These are phyloP conservation scores for Talaromyces stipitatus DNA, from an alignment of 495 filamentous ascomycete species.

Conservation along the genomic window DNA sequence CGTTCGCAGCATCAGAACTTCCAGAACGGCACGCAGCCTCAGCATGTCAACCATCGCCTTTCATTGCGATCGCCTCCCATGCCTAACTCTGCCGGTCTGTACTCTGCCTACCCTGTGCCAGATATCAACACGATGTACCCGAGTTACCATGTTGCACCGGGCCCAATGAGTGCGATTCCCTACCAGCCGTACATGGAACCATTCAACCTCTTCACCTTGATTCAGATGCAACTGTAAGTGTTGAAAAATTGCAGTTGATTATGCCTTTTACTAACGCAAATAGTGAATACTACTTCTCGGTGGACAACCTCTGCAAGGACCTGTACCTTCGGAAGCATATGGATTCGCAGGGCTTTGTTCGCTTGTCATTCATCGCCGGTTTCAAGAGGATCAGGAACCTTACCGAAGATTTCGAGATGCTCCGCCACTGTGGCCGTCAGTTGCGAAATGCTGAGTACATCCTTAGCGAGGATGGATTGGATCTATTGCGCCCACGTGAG, in stretches of 20 bases:
- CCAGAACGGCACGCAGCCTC: constrained; percentile 26
- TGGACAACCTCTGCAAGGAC: constrained; percentile 95
- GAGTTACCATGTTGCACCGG: constrained; percentile 48
- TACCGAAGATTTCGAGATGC: constrained; percentile 61
- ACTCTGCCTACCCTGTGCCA: constrained; percentile 29
- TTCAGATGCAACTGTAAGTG: constrained; percentile 61
- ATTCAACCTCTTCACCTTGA: constrained; percentile 46
- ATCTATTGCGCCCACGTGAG: constrained; percentile 69
- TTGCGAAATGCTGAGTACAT: constrained; percentile 65
- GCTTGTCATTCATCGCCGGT: constrained; percentile 60
- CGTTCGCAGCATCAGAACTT: constrained; percentile 23
- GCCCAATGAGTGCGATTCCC: constrained; percentile 53
- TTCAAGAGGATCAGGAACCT: constrained; percentile 81
- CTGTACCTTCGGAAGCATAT: constrained; percentile 81
- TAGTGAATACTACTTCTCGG: constrained; percentile 89
- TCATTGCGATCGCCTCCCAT: constrained; percentile 43
- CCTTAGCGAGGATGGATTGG: constrained; percentile 61
- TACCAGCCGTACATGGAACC: constrained; percentile 54
- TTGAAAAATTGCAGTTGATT: not conserved
- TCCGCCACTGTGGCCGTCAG: constrained; percentile 65
- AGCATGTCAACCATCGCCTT: constrained; percentile 25
- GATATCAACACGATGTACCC: constrained; percentile 37
- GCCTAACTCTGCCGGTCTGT: constrained; percentile 31
- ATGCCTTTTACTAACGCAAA: constrained; percentile 7
- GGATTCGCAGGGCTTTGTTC: constrained; percentile 92